Percentiles rank a stretch among this genome's conserved stretches.
Conservation (phyloP, 1,139 yeast genomes). For the Hyphopichia buzzinii region DNA sequence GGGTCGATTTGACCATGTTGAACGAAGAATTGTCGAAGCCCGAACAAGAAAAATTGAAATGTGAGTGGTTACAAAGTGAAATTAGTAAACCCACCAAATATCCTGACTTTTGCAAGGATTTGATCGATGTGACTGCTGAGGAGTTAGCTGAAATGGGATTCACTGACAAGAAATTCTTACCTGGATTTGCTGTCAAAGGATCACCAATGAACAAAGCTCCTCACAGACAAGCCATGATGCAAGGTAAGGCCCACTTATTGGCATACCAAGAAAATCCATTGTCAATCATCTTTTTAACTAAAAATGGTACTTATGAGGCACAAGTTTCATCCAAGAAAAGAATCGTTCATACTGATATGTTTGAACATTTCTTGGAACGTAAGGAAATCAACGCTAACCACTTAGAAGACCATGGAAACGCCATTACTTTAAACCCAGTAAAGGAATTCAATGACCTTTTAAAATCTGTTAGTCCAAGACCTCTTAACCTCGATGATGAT, state of each 20-base stretch:
- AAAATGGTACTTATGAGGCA: slow-evolving; percentile 17
- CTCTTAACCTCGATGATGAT: slow-evolving; percentile 18
- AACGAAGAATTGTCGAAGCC: slow-evolving; percentile 14
- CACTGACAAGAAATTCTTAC: slow-evolving; percentile 17
- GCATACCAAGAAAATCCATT: slow-evolving; percentile 17
- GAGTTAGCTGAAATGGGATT: slow-evolving; percentile 13
- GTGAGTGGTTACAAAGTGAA: slow-evolving; percentile 23
- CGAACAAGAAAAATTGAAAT: slow-evolving; percentile 11
- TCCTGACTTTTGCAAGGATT: slow-evolving; percentile 18
- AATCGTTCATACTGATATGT: slow-evolving; percentile 25
- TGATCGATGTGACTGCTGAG: slow-evolving; percentile 13
- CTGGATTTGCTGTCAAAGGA: slow-evolving; percentile 25
- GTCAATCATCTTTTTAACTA: slow-evolving; percentile 15
- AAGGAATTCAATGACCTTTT: slow-evolving; percentile 13
- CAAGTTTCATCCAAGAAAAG: slow-evolving; percentile 15
- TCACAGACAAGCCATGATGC: slow-evolving; percentile 26
- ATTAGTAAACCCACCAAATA: slow-evolving; percentile 25
- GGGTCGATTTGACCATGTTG: slow-evolving; percentile 25
- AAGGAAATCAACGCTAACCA: slow-evolving; percentile 17
- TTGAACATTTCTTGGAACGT: slow-evolving; percentile 21
- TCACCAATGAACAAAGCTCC: slow-evolving; percentile 31
- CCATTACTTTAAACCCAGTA: slow-evolving; percentile 13
- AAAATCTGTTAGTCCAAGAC: slow-evolving; percentile 15
- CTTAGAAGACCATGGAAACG: slow-evolving; percentile 11
- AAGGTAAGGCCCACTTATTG: slow-evolving; percentile 23